Conservation (phyloP, 1,284 basidiomycete genomes). For the Microstroma glucosiphilum region DNA sequence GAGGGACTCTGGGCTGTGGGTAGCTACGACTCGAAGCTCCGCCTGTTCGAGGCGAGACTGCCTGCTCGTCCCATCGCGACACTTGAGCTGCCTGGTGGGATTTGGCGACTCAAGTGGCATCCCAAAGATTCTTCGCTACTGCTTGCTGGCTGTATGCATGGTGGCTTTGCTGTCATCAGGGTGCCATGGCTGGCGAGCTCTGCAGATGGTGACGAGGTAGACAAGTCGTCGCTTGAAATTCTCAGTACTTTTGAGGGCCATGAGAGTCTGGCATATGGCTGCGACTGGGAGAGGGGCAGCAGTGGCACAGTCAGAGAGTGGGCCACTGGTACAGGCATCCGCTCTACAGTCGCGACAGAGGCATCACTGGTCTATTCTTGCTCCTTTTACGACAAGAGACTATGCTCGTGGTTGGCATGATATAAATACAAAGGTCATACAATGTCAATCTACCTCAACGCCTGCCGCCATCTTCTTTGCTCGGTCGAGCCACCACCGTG, state of each 20-base stretch:
- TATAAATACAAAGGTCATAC: too few species aligned
- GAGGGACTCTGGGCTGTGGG: conserved; percentile 85
- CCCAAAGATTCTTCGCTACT: conserved; percentile 61
- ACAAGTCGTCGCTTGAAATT: conserved; percentile 21
- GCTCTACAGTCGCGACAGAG: too few species aligned
- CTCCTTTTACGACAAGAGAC: conserved; percentile 87
- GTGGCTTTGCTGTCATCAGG: conserved; percentile 68
- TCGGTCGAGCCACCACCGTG: conserved; percentile 27
- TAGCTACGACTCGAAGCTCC: conserved; percentile 78
- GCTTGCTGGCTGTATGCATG: conserved; percentile 91
- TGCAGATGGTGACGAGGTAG: conserved; percentile 8
- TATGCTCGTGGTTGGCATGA: conserved; percentile 54
- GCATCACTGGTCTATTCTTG: conserved; percentile 67
- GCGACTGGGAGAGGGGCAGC: conserved; percentile 67
- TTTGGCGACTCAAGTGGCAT: conserved; percentile 96
- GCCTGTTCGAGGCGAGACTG: conserved; percentile 76
- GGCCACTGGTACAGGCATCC: not conserved
- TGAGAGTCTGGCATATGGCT: conserved; percentile 82
- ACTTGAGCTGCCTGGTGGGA: conserved; percentile 76
- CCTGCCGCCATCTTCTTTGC: too few species aligned
- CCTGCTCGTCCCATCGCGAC: conserved; percentile 60
- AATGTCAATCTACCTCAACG: too few species aligned
- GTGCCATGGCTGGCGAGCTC: too few species aligned
- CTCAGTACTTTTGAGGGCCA: conserved; percentile 69
- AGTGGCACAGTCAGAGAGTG: conserved; percentile 31